Evolutionary conservation across 2,329 filamentous ascomycete genomes (phyloP).

Genomic region (Epichloe gansuensis): DNA sequence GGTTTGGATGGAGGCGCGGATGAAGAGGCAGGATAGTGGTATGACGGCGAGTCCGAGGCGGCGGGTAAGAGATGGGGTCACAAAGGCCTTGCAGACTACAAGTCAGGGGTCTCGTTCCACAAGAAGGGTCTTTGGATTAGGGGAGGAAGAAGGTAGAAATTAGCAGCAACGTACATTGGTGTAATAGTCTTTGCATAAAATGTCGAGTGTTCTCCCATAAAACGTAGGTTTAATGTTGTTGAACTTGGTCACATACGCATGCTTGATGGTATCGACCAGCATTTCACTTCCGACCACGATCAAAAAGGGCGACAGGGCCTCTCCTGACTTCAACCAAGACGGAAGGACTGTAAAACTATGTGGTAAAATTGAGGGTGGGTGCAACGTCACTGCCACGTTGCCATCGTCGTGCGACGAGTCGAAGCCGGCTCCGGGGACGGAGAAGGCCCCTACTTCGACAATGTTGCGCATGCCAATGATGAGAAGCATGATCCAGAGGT

Average conservation of each 20-base stretch:
- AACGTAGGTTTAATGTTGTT: conserved; percentile 90
- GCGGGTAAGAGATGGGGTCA: conserved; percentile 77
- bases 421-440: conserved; percentile 41
- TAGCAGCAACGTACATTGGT: conserved; percentile 51
- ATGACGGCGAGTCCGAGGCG: conserved; percentile 84
- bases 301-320: conserved; percentile 84
- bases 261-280: conserved; percentile 92
- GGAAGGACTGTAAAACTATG: conserved; percentile 86
- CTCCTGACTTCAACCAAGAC: conserved; percentile 61
- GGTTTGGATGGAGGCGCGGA: conserved; percentile 85
- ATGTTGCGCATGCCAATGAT: conserved; percentile 96
- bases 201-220: conserved; percentile 81
- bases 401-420: conserved; percentile 33
- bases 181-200: conserved; percentile 95
- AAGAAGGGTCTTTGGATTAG: too few species aligned
- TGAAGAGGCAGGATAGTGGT: conserved; percentile 86
- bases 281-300: conserved; percentile 94
- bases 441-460: conserved; percentile 83
- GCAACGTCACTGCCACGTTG: conserved; percentile 44
- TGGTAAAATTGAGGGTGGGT: conserved; percentile 65
- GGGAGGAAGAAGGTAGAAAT: neutral
- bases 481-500: conserved; percentile 91
- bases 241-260: conserved; percentile 96
- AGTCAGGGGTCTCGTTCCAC: neutral
- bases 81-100: conserved; percentile 54